Evolutionary conservation across 2,329 filamentous ascomycete species (phyloP), one percentile per base, ranked within the genome.

Genomic region (Trichoderma sp.): DNA sequence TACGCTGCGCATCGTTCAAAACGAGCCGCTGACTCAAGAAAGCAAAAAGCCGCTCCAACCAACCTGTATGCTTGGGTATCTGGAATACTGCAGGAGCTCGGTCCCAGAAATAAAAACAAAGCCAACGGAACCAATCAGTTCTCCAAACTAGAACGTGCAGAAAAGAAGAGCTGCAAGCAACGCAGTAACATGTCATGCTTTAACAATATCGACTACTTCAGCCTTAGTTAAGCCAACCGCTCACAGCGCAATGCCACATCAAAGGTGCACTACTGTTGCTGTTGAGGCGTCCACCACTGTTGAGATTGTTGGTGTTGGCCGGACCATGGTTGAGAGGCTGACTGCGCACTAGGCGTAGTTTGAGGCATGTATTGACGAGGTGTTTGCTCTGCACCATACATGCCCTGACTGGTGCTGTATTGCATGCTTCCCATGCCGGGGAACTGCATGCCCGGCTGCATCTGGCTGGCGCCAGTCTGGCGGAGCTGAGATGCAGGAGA

Each of bases 351-450:
- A 4, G 91, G 83, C 79, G 88, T 84, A 83, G 89, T 85, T 84
- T 91, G 87, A 80, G 93, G 91, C 90, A 95, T 89, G 85, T 93
- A 93, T 80, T 92, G 89, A 71, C 91, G 87, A 4, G 90, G 89
- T 1, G 90, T 91, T 83, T 92, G 90, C 64, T 93, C 91, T 33
- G 90, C 84, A 21, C 89, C 85, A 78, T 91, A 92, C 80, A 92
- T 89, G 69, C 87, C 87, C 79, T 91, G 89, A 8, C 87, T 85
- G 31, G 88, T 85, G 45, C 87, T 86, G 79, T 92, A 91, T 41
- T 86, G 86, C 83, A 93, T 88, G 59, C 88, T 87, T 56, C 88
- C 89, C 88, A 92, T 91, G 33, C 87, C 88, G n/a, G 90, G 87
- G 80, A 92, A 92, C 74, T 91, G 89, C 85, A 92, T 87, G 72